Conservation (phyloP, 192 early-diverging fungal species). For the Paraglomus brasilianum region DNA sequence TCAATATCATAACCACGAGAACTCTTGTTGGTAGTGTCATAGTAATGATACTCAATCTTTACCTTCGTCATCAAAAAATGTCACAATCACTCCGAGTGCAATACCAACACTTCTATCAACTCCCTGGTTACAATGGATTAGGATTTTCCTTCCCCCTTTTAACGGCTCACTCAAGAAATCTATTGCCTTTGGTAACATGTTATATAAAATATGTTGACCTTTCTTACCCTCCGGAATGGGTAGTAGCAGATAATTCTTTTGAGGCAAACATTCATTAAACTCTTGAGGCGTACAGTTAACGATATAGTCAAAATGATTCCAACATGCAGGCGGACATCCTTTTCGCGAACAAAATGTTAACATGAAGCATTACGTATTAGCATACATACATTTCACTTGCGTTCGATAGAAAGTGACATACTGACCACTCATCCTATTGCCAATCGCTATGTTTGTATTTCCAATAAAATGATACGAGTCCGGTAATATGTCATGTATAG, state of each 20-base stretch:
- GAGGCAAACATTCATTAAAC: slow-evolving; percentile 36
- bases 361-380: no score
- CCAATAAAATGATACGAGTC: slow-evolving; percentile 53
- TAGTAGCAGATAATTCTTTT: slow-evolving; percentile 60
- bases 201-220: slow-evolving; percentile 66
- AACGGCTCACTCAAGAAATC: slow-evolving; percentile 49
- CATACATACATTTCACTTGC: neutral
- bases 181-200: slow-evolving; percentile 57
- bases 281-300: slow-evolving; percentile 75
- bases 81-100: slow-evolving; percentile 60
- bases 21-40: neutral
- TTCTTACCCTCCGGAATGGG: slow-evolving; percentile 87
- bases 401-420: neutral
- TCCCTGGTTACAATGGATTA: slow-evolving; percentile 82
- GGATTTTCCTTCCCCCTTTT: slow-evolving; percentile 40
- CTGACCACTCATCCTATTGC: slow-evolving; percentile 47
- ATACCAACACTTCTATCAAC: slow-evolving; percentile 82
- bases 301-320: slow-evolving; percentile 72
- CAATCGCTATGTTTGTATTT: slow-evolving; percentile 63
- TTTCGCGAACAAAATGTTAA: neutral
- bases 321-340: slow-evolving; percentile 53
- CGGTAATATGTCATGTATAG: slow-evolving; percentile 2
- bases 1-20: neutral
- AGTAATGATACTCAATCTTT: slow-evolving; percentile 23
- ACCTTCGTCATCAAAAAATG: slow-evolving; percentile 54